A percentile compares a stretch with the other conserved stretches of the same genome.
These are phyloP conservation scores for Alloteropsis semialata DNA, from an alignment of 176 grass and related monocot genomes.

Conservation along the genomic window DNA sequence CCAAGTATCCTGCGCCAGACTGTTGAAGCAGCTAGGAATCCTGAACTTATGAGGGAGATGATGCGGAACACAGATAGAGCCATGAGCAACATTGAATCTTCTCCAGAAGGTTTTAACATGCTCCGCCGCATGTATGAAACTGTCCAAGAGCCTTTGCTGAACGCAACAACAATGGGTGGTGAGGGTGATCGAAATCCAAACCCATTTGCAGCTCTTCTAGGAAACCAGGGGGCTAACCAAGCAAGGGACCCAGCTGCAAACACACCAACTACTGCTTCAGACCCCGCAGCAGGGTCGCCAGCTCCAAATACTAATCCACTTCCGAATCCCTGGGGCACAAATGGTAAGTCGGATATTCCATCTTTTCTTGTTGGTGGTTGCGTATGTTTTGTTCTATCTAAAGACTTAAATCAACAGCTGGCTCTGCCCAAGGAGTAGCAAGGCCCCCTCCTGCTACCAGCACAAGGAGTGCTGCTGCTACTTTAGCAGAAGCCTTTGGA, in stretches of 20 bases:
- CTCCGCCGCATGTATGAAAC: constrained; percentile 99
- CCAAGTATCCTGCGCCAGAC: constrained; percentile 89
- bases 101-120: constrained; percentile 99
- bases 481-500: constrained; percentile 35
- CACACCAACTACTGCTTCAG: constrained; percentile 41
- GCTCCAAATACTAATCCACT: constrained; percentile 91
- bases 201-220: constrained; percentile 81
- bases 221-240: constrained; percentile 72
- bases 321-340: constrained; percentile 84
- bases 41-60: constrained; percentile 99
- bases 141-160: constrained; percentile 96
- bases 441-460: constrained; percentile 51
- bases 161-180: constrained; percentile 82
- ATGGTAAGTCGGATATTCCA: constrained; percentile 46
- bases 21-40: constrained; percentile 86
- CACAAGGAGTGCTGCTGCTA: constrained; percentile 36
- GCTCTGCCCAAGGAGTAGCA: constrained; percentile 46
- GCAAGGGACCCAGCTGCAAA: constrained; percentile 37
- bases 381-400: constrained; percentile 1
- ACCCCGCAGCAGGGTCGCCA: constrained; percentile 61
- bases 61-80: constrained; percentile 99
- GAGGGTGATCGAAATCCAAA: constrained; percentile 67
- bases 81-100: constrained; percentile 98
- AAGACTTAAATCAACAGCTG: constrained; percentile 52
- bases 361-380: not conserved